Evolutionary conservation across 495 filamentous ascomycete species (phyloP), one percentile per base, ranked within the genome.

Genomic region (Aspergillus biplanus): DNA sequence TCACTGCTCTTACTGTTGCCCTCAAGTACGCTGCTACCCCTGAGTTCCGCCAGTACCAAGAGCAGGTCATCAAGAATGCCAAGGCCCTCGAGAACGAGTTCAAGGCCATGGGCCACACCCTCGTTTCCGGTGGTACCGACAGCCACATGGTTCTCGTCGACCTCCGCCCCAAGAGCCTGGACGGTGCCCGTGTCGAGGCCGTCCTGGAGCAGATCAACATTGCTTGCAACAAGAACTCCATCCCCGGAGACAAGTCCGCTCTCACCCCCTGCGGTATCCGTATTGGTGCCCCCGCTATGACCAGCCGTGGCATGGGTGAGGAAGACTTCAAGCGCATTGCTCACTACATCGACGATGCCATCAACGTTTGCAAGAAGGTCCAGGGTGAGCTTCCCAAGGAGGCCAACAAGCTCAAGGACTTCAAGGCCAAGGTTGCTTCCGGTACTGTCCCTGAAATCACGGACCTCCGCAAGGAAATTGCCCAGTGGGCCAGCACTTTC

Each of bases 351-450:
- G 92, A 95, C 71, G 85, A 87, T 70, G 78, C 85, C 75, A 89
- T 96, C 79, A 88, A 85, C 77, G 82, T 96, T 67, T 90, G 89
- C 85, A 91, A 91, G 84, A 84, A 90, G 67, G 82, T 97, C 65
- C 95, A 99, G 83, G 81, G 73, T 54, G 80, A 82, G 63, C 84
- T 99, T 8, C 95, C 96, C 66, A 97, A 97, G 87, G 91, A 93
- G 76, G 92, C 91, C 64, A 99, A 99, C 85, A 97, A 94, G 87
- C 90, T 93, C 70, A 98, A 98, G 88, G 96, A 99, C 83, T 99
- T 99, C 89, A 94, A 93, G 82, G 88, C 89, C 71, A 93, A 92
- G 85, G 90, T 96, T 58, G 85, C 90, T 57, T 80, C 82, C 62
- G 92, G 91, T 54, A 86, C 89, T 67, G 85, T 96, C 48, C 71